Conservation (phyloP, 192 early-diverging fungal species). For the Dissophora ornata region DNA sequence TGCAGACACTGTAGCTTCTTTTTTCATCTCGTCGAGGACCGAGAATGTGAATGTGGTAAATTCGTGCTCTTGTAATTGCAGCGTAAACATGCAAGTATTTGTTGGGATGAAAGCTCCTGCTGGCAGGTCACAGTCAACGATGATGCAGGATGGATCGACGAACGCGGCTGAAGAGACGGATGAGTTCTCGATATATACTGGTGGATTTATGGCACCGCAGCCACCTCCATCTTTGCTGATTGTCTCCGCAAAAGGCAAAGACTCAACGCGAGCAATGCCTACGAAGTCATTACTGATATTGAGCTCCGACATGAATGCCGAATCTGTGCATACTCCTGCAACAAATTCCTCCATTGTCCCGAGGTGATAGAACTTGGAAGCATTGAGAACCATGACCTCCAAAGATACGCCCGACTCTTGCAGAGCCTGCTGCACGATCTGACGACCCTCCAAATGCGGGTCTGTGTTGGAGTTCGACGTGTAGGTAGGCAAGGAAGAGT, state of each 20-base stretch:
- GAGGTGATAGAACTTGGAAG: slow-evolving; percentile 57
- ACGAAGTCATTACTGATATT: slow-evolving; percentile 11
- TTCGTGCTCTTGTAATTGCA: slow-evolving; percentile 30
- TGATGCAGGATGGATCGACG: slow-evolving; percentile 23
- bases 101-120: slow-evolving; percentile 7
- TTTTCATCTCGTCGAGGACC: slow-evolving; percentile 55
- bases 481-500: not conserved
- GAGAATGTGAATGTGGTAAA: slow-evolving; percentile 56
- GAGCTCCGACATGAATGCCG: slow-evolving; percentile 36
- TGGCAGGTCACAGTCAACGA: slow-evolving; percentile 28
- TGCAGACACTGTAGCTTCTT: not conserved
- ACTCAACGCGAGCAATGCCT: slow-evolving; percentile 5
- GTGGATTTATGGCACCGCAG: not conserved
- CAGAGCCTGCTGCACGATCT: slow-evolving; percentile 11
- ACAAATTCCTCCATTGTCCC: slow-evolving; percentile 58
- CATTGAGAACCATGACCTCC: slow-evolving; percentile 54
- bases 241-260: not conserved
- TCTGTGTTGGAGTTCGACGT: not conserved
- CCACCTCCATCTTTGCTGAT: not conserved
- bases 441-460: slow-evolving; percentile 17
- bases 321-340: slow-evolving; percentile 20
- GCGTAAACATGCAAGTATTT: slow-evolving; percentile 52
- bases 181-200: slow-evolving; percentile 24
- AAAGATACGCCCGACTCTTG: slow-evolving; percentile 12
- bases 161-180: not conserved